Base-by-base conservation (phyloP, 441 rosid genomes). In the Macaranga tanarius region DNA sequence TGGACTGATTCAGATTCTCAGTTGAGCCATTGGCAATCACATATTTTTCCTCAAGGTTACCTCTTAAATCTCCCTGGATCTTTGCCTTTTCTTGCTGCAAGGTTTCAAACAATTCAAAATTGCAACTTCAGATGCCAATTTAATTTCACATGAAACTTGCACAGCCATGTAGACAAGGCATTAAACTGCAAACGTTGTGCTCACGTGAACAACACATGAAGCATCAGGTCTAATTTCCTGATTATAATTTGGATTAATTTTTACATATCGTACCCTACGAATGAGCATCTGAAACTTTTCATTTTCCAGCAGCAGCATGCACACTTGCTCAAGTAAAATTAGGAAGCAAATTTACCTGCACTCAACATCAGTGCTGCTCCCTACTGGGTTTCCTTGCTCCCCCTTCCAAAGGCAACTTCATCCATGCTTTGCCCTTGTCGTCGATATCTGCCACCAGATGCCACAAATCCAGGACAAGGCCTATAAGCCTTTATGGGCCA, bases 401-500 rank as follows among this genome's bases (percentile, higher is more conserved):
- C 79, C 65, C 89, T 75, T 66, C 95, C 92, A 65, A 70, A 90
- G 57, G 85, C 94, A 77, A 91, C 92, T 66, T 90, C 98, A 75
- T 92, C 98, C 98, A 94, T 87, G 88, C 91, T 90, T 80, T 94
- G 98, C 0, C 97, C 96, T 2, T 69, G 81, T 69, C 92, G 83
- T 40, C 84, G 83, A 72, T 92, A 92, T 81, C 97, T 76, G 51
- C 97, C 95, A 20, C 97, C 97, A 47, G 95, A 86, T 61, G 92
- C 95, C 20, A 92, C 74, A 61, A 88, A 89, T 13, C 88, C 95
- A 26, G 97, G 95, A 69, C 97, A 92, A 57, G 96, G 95, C 38
- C 97, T 76, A 74, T 88, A 92, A 76, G 96, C 99, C 87, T 95
- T 95, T 71, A 91, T 91, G 1, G 98, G 99, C 97, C 97, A 92